Evolutionary conservation across 2,329 filamentous ascomycete genomes (phyloP).

Genomic region (Didymella glomerata): DNA sequence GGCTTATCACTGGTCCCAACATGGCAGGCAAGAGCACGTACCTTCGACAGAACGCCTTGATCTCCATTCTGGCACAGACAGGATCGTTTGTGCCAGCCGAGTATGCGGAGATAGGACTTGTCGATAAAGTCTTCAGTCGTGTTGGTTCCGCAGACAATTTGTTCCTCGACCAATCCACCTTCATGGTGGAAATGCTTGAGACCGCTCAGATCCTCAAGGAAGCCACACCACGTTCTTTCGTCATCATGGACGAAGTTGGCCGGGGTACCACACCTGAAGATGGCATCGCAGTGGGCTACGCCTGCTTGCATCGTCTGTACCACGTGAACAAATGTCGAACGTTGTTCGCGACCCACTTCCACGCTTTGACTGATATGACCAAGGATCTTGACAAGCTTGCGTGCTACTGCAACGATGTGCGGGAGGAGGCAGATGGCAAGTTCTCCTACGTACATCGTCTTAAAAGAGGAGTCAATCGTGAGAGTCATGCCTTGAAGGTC

Average conservation of each 20-base stretch:
- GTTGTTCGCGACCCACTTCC: constrained; percentile 96
- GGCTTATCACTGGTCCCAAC: constrained; percentile 83
- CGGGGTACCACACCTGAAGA: constrained; percentile 93
- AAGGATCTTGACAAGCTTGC: constrained; percentile 66
- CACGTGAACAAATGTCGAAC: constrained; percentile 78
- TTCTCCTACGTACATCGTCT: constrained; percentile 90
- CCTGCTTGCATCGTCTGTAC: constrained; percentile 84
- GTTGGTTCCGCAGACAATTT: constrained; percentile 89
- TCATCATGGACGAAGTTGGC: constrained; percentile 97
- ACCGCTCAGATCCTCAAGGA: constrained; percentile 87
- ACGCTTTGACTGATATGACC: constrained; percentile 81
- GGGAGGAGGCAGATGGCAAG: constrained; percentile 68
- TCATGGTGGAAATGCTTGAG: constrained; percentile 99
- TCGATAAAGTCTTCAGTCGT: constrained; percentile 95
- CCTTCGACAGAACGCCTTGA: constrained; percentile 91
- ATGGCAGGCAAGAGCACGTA: constrained; percentile 99
- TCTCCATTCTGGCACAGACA: constrained; percentile 90
- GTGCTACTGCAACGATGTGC: constrained; percentile 88
- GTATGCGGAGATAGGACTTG: constrained; percentile 84
- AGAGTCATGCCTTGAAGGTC: constrained; percentile 95
- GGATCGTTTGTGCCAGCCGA: constrained; percentile 92
- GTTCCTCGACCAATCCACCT: constrained; percentile 94
- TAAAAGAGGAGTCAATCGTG: constrained; percentile 80
- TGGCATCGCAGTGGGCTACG: constrained; percentile 88
- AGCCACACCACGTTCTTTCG: constrained; percentile 84